These are phyloP conservation scores for Picea abies DNA, from an alignment of 83 land plant genomes.

Conservation along the genomic window DNA sequence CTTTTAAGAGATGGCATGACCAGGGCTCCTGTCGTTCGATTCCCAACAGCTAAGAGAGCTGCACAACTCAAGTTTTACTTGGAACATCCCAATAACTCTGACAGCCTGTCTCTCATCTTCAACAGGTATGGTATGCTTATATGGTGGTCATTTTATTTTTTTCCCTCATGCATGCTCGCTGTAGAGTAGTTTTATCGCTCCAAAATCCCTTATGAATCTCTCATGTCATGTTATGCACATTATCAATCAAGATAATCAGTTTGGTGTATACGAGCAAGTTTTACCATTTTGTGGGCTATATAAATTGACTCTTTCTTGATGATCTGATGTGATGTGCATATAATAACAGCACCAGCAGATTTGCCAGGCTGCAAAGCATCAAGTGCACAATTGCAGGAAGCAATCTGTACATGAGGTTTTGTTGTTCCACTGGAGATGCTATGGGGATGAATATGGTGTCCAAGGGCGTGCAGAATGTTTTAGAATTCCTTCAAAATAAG, in stretches of 20 bases:
- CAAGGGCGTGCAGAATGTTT: slow-evolving; percentile 88
- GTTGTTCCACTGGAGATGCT: slow-evolving; percentile 88
- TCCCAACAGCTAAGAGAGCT: slow-evolving; percentile 58
- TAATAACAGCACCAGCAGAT: slow-evolving; percentile 78
- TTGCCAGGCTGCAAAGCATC: slow-evolving; percentile 69
- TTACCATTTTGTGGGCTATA: too few relatives aligned
- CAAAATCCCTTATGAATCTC: too few relatives aligned
- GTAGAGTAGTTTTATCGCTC: too few relatives aligned
- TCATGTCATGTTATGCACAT: too few relatives aligned
- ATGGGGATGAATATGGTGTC: slow-evolving; percentile 99
- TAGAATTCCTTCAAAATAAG: slow-evolving; percentile 64
- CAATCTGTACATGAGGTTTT: slow-evolving; percentile 74
- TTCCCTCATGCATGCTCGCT: too few relatives aligned
- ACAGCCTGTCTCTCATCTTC: slow-evolving; percentile 63
- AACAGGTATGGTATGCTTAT: slow-evolving; percentile 50
- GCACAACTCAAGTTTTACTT: slow-evolving; percentile 11
- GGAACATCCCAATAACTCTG: slow-evolving; percentile 20
- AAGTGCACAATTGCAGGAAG: slow-evolving; percentile 73
- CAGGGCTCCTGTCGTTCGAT: slow-evolving; percentile 84
- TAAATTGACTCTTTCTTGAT: too few relatives aligned
- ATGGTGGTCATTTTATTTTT: too few relatives aligned
- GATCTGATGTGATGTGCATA: neutral
- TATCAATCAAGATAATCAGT: too few relatives aligned
- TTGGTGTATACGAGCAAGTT: too few relatives aligned
- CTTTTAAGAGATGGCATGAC: slow-evolving; percentile 83